phyloP scores from a whole-genome alignment of 1,284 basidiomycete species.

The Sutorius eximius region DNA sequence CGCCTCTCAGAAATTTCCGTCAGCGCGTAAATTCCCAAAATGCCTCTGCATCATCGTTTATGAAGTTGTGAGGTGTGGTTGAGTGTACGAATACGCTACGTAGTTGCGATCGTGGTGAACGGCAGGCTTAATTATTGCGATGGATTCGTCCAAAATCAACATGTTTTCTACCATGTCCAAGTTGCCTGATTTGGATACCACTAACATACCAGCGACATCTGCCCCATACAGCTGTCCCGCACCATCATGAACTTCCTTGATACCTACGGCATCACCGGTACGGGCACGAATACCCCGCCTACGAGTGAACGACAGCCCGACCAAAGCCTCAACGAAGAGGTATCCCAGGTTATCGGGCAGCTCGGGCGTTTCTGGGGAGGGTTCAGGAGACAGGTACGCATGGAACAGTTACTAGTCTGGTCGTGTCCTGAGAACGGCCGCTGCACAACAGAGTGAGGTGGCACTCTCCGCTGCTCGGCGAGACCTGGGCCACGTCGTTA shows the following conservation, averaged over 20 bases:
- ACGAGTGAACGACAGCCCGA: slow-evolving; percentile 43
- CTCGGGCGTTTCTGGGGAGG: slow-evolving; percentile 88
- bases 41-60: neutral
- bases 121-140: neutral
- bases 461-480: slow-evolving; percentile 73
- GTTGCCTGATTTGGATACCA: slow-evolving; percentile 18
- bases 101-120: neutral
- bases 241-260: slow-evolving; percentile 72
- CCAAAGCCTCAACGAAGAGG: slow-evolving; percentile 80
- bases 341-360: slow-evolving; percentile 81
- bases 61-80: no score
- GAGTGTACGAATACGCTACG: slow-evolving; percentile 20
- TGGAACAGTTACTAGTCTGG: neutral
- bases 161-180: neutral
- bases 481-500: slow-evolving; percentile 74
- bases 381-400: slow-evolving; percentile 79
- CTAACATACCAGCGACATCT: no score
- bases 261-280: slow-evolving; percentile 51
- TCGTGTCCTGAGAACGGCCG: slow-evolving; percentile 4
- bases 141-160: neutral
- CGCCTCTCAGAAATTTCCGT: slow-evolving; percentile 17
- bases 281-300: slow-evolving; percentile 49
- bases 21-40: slow-evolving; percentile 14
- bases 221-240: neutral
- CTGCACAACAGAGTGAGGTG: slow-evolving; percentile 61